Evolutionary conservation across 345 rosid genomes (phyloP), one percentile per base, ranked within the genome.

Genomic region (Citrus cavaleriei): DNA sequence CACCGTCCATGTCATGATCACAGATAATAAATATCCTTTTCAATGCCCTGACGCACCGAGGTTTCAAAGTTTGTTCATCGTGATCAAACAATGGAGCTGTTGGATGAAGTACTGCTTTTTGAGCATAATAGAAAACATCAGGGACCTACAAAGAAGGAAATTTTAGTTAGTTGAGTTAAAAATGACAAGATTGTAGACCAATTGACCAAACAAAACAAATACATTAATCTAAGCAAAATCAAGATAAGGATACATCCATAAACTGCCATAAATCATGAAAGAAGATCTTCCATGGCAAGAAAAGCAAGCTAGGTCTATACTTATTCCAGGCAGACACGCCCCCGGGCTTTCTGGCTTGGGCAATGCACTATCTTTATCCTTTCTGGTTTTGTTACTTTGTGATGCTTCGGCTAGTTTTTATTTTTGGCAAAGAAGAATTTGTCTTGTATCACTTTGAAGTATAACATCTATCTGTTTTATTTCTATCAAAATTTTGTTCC

Each of bases 61-160:
- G 93, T 74, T 84, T 90, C 86, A 93, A 76, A 76, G 86, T 68
- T 68, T 92, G 96, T 73, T 79, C 85, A 78, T 93, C 96, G 81
- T 86, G 98, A 83, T 93, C 96, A 87, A 85, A 93, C 84, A 93
- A 73, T 24, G 98, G 98, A 83, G 87, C 83, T 77, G 88, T 89
- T 42, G 98, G 98, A 81, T 93, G 94, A 82, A 93, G 93, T 21
- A 93, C 96, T 49, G 98, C 96, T 74, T 86, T 93, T 78, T 87
- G 89, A 73, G 98, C 94, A 84, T 84, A 92, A 83, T 86, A 92
- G 88, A 93, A 93, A 76, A 89, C 96, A 40, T 93, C 98, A 74
- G 96, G 98, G 69, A 90, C 94, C 98, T 93, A 83, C 69, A 83
- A 84, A 66, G 27, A 54, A 51, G 24, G 35, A 62, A 35, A 61